These are phyloP conservation scores for Houttuynia cordata DNA, from an alignment of 164 flowering plant species.

Conservation along the genomic window DNA sequence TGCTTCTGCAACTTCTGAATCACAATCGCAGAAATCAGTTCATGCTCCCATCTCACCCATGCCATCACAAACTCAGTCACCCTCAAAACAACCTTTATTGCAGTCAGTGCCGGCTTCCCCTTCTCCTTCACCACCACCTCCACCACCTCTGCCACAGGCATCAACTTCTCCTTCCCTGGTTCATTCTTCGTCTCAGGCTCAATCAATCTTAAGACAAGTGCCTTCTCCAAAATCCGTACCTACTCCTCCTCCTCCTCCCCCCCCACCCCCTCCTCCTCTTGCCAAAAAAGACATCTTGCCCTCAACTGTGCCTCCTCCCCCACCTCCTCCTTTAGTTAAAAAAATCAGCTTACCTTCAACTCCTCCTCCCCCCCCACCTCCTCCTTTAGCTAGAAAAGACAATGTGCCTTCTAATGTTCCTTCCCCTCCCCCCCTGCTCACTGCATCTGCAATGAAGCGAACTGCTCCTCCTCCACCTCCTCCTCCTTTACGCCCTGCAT, in stretches of 20 bases:
- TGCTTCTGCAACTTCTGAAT: neutral
- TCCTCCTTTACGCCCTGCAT: constrained; percentile 17
- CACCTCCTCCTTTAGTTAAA: neutral
- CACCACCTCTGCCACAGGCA: constrained; percentile 13
- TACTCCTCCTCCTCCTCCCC: constrained; percentile 19
- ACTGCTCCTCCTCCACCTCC: constrained; percentile 20
- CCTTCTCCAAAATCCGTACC: constrained; percentile 1
- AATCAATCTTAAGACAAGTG: neutral
- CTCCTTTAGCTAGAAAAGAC: neutral
- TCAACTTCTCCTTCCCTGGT: constrained; percentile 2
- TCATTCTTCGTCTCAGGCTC: neutral
- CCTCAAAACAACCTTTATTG: constrained; percentile 8
- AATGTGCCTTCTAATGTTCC: neutral
- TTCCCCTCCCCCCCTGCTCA: constrained; percentile 10
- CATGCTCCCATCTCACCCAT: too few relatives aligned
- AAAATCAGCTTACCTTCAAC: too few relatives aligned
- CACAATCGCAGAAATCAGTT: too few relatives aligned
- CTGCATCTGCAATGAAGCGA: neutral
- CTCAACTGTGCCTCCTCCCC: constrained; percentile 5
- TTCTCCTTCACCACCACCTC: constrained; percentile 14
- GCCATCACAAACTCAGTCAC: constrained; percentile 2
- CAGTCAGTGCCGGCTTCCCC: constrained; percentile 5
- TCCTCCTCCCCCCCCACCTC: constrained; percentile 20
- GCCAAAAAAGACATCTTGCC: neutral
- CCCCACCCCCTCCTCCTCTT: neutral